Base-by-base conservation (phyloP, 2,329 filamentous ascomycete genomes). In the Epicoccum sorghinum region DNA sequence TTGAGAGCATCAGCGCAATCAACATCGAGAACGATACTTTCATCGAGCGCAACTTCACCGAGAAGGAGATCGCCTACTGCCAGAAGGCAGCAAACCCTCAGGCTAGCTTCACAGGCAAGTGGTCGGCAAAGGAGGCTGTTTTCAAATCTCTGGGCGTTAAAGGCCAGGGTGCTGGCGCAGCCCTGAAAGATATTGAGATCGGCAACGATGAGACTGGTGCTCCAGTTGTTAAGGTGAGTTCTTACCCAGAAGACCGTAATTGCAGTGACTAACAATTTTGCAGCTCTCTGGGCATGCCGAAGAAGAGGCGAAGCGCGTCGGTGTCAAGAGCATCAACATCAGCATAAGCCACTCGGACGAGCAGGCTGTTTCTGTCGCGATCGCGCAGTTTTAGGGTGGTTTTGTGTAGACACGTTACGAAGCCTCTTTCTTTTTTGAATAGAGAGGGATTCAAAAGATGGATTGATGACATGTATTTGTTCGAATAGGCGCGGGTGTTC, bases 91-190 rank as follows among this genome's bases (percentile, higher is more conserved):
- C 91, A 5, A 88, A 85, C 71, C 90, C 92, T 1, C 91, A 91
- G 72, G 90, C 93, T 62, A 96, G 91, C 46, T 99, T 97, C 77
- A 91, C 93, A 4, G 95, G 95, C 44, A 87, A 92, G 65, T 99
- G 95, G 95, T 93, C 89, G 68, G 95, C 95, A 32, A 99, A 99
- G 81, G 95, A 99, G 79, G 95, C 95, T 25, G 93, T 99, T 0
- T 99, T 99, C 84, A 99, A 99, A 85, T 92, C 91, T 33, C 82
- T 99, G 12, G 92, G 93, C 63, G 93, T 98, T 10, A 79, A 84
- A 65, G 89, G 93, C 77, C 88, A 90, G 78, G 95, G 95, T 58
- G 93, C 89, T 8, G 95, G 96, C 61, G 93, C 95, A 55, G 83
- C 91, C 13, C 77, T 99, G 77, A 95, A 89, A 81, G 93, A 98